These are phyloP conservation scores for Geotrichum cucujoidarum DNA, from an alignment of 1,139 yeast species.

Conservation along the genomic window DNA sequence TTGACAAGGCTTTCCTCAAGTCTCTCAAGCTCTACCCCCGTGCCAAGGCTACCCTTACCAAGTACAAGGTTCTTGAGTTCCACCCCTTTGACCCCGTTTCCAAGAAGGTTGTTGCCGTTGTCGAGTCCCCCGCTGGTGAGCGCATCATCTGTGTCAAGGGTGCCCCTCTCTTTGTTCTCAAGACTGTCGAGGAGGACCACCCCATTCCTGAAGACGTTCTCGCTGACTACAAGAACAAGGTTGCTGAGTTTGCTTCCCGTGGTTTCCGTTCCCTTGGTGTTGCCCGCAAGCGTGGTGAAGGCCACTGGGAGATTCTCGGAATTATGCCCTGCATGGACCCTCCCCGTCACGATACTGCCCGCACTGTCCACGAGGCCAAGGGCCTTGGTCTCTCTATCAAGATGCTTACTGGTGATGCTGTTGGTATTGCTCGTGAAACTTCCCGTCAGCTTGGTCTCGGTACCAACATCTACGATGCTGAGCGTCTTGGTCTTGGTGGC, in stretches of 20 bases:
- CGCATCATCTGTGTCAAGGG: slow-evolving; percentile 66
- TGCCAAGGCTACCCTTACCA: slow-evolving; percentile 52
- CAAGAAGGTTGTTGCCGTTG: slow-evolving; percentile 65
- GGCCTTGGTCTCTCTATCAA: slow-evolving; percentile 60
- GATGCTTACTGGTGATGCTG: slow-evolving; percentile 75
- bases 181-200: slow-evolving; percentile 67
- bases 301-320: slow-evolving; percentile 68
- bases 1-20: slow-evolving; percentile 80
- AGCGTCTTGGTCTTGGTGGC: slow-evolving; percentile 64
- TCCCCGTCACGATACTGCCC: slow-evolving; percentile 69
- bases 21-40: slow-evolving; percentile 63
- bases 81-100: slow-evolving; percentile 70
- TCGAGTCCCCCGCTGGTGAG: slow-evolving; percentile 64
- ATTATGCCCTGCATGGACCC: slow-evolving; percentile 73
- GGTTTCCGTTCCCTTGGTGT: slow-evolving; percentile 73
- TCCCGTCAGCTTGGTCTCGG: slow-evolving; percentile 68
- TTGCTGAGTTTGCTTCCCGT: slow-evolving; percentile 67
- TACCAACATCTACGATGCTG: slow-evolving; percentile 67
- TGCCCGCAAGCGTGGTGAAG: slow-evolving; percentile 67
- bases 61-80: slow-evolving; percentile 63
- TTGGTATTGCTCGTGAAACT: slow-evolving; percentile 69
- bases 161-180: slow-evolving; percentile 65
- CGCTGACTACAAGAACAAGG: slow-evolving; percentile 63
- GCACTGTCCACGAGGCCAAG: slow-evolving; percentile 62
- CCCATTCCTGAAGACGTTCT: slow-evolving; percentile 60